A percentile compares a stretch with the other conserved stretches of the same genome.
Evolutionary conservation across 2,329 filamentous ascomycete genomes (phyloP).

Genomic region (Penicillium sp.): DNA sequence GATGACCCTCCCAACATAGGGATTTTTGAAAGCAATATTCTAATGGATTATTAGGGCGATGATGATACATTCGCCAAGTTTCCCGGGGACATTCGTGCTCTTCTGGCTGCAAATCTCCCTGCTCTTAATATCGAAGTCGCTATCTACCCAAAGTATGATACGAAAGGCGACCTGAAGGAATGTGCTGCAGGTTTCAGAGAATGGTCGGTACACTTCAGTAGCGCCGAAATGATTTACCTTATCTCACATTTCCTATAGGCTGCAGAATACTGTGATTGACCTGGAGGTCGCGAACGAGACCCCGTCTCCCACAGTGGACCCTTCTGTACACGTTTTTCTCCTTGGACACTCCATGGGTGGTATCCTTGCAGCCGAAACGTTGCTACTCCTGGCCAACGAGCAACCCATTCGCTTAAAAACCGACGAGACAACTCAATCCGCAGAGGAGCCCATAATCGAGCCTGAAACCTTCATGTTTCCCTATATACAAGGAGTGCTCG

Average conservation of each 20-base stretch:
- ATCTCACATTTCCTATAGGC: conserved; percentile 55
- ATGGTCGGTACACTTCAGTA: conserved; percentile 41
- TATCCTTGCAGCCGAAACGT: conserved; percentile 88
- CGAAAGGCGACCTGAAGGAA: conserved; percentile 52
- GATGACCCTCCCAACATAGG: background rate
- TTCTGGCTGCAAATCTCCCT: conserved; percentile 49
- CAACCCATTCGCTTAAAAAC: conserved; percentile 51
- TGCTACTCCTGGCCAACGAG: conserved; percentile 74
- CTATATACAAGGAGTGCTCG: conserved; percentile 84
- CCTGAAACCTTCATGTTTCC: conserved; percentile 77
- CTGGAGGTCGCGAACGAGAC: conserved; percentile 83
- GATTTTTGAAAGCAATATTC: background rate
- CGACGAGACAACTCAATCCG: conserved; percentile 17
- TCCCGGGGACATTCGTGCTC: conserved; percentile 47
- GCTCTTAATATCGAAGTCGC: conserved; percentile 46
- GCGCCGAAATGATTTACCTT: background rate
- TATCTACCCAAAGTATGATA: conserved; percentile 56
- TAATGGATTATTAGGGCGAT: conserved; percentile 43
- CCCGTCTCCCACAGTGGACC: conserved; percentile 81
- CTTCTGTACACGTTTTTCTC: conserved; percentile 79
- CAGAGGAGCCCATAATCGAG: conserved; percentile 28
- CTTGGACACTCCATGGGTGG: conserved; percentile 91
- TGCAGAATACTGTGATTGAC: conserved; percentile 91
- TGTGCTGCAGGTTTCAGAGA: conserved; percentile 52
- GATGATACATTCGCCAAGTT: conserved; percentile 55